Evolutionary conservation across 192 early-diverging fungal species (phyloP), one percentile per base, ranked within the genome.

Genomic region (Gaertneriomyces sp.): DNA sequence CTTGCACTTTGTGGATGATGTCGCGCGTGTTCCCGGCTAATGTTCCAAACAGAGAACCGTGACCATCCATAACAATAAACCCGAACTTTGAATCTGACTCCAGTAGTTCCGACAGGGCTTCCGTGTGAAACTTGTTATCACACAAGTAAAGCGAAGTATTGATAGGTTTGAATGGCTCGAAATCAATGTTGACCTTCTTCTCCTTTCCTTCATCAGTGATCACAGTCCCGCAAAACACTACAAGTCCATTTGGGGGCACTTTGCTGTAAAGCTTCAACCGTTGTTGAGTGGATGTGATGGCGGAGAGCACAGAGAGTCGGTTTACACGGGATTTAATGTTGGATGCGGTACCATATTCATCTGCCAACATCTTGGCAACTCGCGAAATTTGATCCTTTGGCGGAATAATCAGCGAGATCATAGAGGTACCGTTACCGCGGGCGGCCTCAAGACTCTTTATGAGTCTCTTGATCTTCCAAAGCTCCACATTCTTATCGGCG

Each of bases 291-390:
- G 97, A 99, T 17, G 94, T 95, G 69, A 99, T 99, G 68, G 97
- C 97, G 38, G 90, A 84, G 53, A 99, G 78, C 10, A 99, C 97
- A 41, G 97, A 99, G 52, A 94, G 84, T 58, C 95, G 84, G 84
- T 98, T 99, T 41, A 99, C 97, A 61, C 97, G 92, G 57, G 93
- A 96, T 79, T 99, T 99, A 81, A 99, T 99, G 88, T 99, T 99
- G 68, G 94, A 95, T 12, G 97, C 97, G 17, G 97, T 95, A 60
- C 97, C 97, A 74, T 96, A 92, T 88, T 99, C 97, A 74, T 92
- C 94, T 40, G 94, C 91, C 80, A 98, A 87, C 97, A 95, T 96
- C 68, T 89, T 90, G 47, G 85, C 85, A 11, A 88, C 87, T 69
- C 84, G 88, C 2, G 94, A 85, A 68, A 99, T 91, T 74, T 99